A percentile compares a stretch with the other conserved stretches of the same genome.
phyloP scores from a whole-genome alignment of 2,329 filamentous ascomycete genomes.

The Zasmidium angulare region DNA sequence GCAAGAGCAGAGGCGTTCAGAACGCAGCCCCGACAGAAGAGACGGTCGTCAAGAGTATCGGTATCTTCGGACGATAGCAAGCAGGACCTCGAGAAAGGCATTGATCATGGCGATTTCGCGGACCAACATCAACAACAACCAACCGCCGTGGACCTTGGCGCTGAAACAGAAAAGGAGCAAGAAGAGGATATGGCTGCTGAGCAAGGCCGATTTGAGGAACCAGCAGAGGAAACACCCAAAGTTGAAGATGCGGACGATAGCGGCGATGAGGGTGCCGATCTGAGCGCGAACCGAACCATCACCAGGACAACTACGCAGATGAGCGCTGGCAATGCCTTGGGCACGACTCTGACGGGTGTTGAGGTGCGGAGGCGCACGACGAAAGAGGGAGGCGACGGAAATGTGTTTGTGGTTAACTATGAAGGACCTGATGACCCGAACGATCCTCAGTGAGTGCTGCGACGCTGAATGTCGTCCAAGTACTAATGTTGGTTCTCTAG shows the following conservation, averaged over 20 bases:
- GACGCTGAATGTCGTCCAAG: neutral
- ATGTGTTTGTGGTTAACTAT: slow-evolving; percentile 42
- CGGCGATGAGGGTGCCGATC: slow-evolving; percentile 24
- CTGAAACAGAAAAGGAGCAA: neutral
- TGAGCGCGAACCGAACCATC: slow-evolving; percentile 23
- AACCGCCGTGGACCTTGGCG: neutral
- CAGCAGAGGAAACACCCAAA: slow-evolving; percentile 17
- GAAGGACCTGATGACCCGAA: slow-evolving; percentile 37
- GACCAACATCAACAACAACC: neutral
- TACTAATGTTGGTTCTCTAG: neutral
- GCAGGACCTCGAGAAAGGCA: slow-evolving; percentile 24
- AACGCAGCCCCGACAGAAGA: neutral
- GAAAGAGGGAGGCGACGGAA: slow-evolving; percentile 37
- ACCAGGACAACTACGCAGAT: slow-evolving; percentile 32
- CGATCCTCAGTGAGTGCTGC: slow-evolving; percentile 32
- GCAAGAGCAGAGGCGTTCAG: slow-evolving; percentile 12
- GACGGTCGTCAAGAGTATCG: slow-evolving; percentile 9
- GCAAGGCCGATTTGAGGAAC: slow-evolving; percentile 10
- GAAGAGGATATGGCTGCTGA: slow-evolving; percentile 13
- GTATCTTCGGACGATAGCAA: slow-evolving; percentile 22
- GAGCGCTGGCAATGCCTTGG: slow-evolving; percentile 35
- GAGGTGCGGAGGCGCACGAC: slow-evolving; percentile 37
- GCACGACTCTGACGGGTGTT: slow-evolving; percentile 38
- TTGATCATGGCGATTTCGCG: slow-evolving; percentile 14
- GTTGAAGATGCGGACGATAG: slow-evolving; percentile 28